Evolutionary conservation across 179 eudicot species (phyloP).

Genomic region (Beta lomatogona): DNA sequence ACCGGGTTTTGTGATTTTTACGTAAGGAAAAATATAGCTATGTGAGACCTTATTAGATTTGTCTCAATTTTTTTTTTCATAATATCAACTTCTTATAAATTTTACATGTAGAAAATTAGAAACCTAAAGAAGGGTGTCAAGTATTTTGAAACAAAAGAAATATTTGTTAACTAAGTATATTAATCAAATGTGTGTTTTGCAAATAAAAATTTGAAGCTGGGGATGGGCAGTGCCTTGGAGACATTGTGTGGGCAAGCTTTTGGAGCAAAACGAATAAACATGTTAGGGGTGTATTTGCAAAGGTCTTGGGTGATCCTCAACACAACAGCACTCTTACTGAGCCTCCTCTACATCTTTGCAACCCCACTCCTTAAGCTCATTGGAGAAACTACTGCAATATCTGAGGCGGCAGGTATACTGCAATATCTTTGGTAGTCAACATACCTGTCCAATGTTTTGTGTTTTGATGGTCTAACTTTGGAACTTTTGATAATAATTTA

Average conservation of each 20-base stretch:
- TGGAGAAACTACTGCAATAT: slow-evolving; percentile 45
- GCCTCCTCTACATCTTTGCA: slow-evolving; percentile 53
- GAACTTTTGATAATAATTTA: too few relatives aligned
- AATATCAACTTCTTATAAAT: too few relatives aligned
- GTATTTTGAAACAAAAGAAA: too few relatives aligned
- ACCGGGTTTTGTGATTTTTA: too few relatives aligned
- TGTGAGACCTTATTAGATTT: too few relatives aligned
- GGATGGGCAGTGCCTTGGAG: slow-evolving; percentile 75
- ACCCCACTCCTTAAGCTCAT: slow-evolving; percentile 44
- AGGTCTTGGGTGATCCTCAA: slow-evolving; percentile 70
- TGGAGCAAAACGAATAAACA: slow-evolving; percentile 60
- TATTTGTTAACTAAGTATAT: background rate
- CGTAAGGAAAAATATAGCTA: too few relatives aligned
- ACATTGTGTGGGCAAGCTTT: slow-evolving; percentile 79
- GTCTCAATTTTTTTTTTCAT: too few relatives aligned
- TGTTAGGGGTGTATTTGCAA: slow-evolving; percentile 74
- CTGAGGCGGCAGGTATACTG: slow-evolving; percentile 44
- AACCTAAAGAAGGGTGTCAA: too few relatives aligned
- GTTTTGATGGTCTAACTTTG: too few relatives aligned
- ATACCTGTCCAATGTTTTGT: background rate
- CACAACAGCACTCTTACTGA: slow-evolving; percentile 32
- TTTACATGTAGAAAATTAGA: too few relatives aligned
- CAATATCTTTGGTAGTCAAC: background rate
- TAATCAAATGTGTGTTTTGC: too few relatives aligned
- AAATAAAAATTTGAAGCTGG: slow-evolving; percentile 30